These are phyloP conservation scores for Lichtheimia ornata DNA, from an alignment of 371 early-diverging fungal species.

Conservation along the genomic window DNA sequence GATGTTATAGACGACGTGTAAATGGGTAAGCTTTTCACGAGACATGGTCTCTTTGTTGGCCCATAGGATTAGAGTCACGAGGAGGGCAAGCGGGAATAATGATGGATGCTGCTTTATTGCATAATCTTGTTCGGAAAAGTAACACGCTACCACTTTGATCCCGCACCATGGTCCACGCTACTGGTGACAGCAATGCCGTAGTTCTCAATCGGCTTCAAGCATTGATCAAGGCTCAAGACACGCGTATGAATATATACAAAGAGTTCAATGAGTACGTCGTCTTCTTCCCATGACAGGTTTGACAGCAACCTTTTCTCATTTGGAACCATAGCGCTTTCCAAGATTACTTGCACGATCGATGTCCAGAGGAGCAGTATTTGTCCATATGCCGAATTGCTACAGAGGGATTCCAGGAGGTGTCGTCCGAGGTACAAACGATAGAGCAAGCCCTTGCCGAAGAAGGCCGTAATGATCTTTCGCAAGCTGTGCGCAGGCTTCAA, in stretches of 20 bases:
- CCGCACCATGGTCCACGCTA: no score
- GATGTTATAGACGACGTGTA: no score
- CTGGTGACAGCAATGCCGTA: no score
- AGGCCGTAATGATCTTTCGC: constrained; percentile 23
- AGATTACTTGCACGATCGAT: constrained; percentile 39
- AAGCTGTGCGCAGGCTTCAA: constrained; percentile 37
- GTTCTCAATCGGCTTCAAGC: constrained; percentile 18
- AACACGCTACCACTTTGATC: no score
- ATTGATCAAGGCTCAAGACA: constrained; percentile 38
- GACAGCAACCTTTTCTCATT: background rate
- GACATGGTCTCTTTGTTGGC: no score
- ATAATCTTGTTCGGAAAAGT: no score
- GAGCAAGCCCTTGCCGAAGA: constrained; percentile 27
- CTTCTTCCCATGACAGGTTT: background rate
- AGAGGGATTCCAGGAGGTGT: constrained; percentile 51
- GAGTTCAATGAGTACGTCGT: constrained; percentile 44
- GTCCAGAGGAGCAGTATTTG: constrained; percentile 44
- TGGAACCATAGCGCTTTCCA: constrained; percentile 36
- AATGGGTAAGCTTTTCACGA: no score
- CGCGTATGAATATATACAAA: constrained; percentile 39
- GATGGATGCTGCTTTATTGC: no score
- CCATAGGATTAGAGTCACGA: no score
- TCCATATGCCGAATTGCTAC: constrained; percentile 49
- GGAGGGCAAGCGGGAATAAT: no score
- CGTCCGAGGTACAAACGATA: constrained; percentile 35